Conservation (phyloP, 441 rosid genomes). For the Pelargonium australe region DNA sequence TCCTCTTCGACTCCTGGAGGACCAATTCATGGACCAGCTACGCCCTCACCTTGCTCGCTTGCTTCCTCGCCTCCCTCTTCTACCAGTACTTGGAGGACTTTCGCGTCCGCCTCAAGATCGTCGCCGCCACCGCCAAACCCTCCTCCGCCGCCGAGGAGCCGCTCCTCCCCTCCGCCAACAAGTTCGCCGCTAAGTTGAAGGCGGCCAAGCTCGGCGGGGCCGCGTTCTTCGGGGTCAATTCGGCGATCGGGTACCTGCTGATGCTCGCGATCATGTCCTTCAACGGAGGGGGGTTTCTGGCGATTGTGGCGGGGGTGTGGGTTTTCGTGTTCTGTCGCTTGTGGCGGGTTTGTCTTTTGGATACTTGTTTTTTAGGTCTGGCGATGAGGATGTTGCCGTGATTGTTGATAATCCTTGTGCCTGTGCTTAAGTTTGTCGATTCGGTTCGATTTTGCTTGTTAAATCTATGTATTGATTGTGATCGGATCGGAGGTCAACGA, state of each 20-base stretch:
- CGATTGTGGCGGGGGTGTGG: slow-evolving; percentile 44
- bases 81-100: slow-evolving; percentile 43
- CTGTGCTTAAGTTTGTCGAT: slow-evolving; percentile 30
- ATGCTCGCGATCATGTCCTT: slow-evolving; percentile 69
- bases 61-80: slow-evolving; percentile 36
- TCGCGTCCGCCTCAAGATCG: slow-evolving; percentile 26
- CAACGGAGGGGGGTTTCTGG: slow-evolving; percentile 59
- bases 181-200: neutral
- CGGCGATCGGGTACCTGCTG: slow-evolving; percentile 51
- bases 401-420: slow-evolving; percentile 37
- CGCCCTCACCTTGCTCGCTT: slow-evolving; percentile 43
- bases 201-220: slow-evolving; percentile 27
- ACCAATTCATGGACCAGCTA: slow-evolving; percentile 42
- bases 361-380: slow-evolving; percentile 32
- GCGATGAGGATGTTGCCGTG: slow-evolving; percentile 17
- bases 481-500: too few species aligned
- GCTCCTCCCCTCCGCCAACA: neutral
- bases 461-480: too few species aligned
- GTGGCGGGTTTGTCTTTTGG: slow-evolving; percentile 42
- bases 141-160: neutral
- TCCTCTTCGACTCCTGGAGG: slow-evolving; percentile 45
- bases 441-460: too few species aligned
- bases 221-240: slow-evolving; percentile 42
- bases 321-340: slow-evolving; percentile 44
- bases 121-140: neutral